These are phyloP conservation scores for Plenodomus tracheiphilus DNA, from an alignment of 2,329 filamentous ascomycete genomes.

Conservation along the genomic window DNA sequence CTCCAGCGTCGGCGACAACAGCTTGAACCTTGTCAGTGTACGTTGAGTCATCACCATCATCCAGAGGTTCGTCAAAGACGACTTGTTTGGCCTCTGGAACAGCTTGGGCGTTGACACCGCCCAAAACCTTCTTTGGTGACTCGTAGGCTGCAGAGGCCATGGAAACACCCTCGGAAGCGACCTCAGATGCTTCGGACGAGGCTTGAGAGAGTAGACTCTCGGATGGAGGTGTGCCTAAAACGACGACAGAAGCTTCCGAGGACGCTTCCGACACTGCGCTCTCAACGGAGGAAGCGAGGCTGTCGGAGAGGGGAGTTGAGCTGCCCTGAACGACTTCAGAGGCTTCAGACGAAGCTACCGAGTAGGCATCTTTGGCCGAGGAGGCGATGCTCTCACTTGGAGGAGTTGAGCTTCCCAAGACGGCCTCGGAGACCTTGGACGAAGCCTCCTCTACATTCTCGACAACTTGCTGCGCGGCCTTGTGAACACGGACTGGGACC, in stretches of 20 bases:
- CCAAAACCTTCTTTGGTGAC: constrained; percentile 56
- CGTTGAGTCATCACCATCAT: constrained; percentile 50
- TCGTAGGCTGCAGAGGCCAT: constrained; percentile 31
- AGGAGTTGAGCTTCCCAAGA: constrained; percentile 39
- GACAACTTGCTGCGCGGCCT: constrained; percentile 49
- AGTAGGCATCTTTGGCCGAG: constrained; percentile 41
- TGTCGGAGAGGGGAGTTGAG: constrained; percentile 35
- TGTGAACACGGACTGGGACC: constrained; percentile 60
- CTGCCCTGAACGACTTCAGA: constrained; percentile 38
- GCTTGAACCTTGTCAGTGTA: constrained; percentile 57
- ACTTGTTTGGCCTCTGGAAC: constrained; percentile 52
- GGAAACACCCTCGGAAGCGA: constrained; percentile 22
- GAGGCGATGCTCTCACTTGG: constrained; percentile 42
- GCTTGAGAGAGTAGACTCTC: constrained; percentile 32
- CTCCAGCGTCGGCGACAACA: constrained; percentile 56
- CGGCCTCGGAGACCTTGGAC: constrained; percentile 42
- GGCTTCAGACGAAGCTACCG: constrained; percentile 32
- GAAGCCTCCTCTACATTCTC: constrained; percentile 43
- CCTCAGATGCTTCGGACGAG: constrained; percentile 23
- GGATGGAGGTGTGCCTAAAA: constrained; percentile 17
- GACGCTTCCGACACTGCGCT: constrained; percentile 42
- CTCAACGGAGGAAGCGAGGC: constrained; percentile 42
- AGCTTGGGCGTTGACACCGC: constrained; percentile 57
- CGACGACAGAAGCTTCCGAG: constrained; percentile 27
- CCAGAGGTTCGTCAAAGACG: constrained; percentile 55